Evolutionary conservation across 139 green algal genomes (phyloP).

Genomic region (Eudorina sp.): DNA sequence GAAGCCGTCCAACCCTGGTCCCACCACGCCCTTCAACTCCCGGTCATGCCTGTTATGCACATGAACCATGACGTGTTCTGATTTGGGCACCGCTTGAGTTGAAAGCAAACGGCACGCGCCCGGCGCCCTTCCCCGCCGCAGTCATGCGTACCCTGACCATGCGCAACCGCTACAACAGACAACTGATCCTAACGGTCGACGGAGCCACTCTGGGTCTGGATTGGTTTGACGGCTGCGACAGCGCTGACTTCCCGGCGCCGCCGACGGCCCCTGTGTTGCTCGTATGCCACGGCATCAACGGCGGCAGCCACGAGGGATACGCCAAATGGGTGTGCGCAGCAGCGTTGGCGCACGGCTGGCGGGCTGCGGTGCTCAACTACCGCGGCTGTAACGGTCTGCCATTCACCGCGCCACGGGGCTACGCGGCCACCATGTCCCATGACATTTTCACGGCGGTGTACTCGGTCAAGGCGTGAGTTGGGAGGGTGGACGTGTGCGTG

Average conservation of each 20-base stretch:
- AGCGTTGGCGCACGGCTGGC: slow-evolving; percentile 63
- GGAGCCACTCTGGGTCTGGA: slow-evolving; percentile 78
- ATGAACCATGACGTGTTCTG: too few relatives aligned
- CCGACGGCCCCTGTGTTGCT: slow-evolving; percentile 63
- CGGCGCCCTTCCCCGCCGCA: not conserved
- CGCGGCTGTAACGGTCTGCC: slow-evolving; percentile 79
- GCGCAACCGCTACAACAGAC: slow-evolving; percentile 61
- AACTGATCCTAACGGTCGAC: slow-evolving; percentile 65
- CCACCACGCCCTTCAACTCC: too few relatives aligned
- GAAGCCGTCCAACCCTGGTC: too few relatives aligned
- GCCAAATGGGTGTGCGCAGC: slow-evolving; percentile 75
- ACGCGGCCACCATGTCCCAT: slow-evolving; percentile 67
- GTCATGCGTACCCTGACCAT: slow-evolving; percentile 11
- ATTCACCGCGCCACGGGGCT: slow-evolving; percentile 68
- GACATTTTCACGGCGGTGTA: slow-evolving; percentile 68
- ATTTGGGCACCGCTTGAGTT: too few relatives aligned
- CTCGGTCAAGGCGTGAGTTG: slow-evolving; percentile 62
- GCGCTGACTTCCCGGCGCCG: slow-evolving; percentile 23
- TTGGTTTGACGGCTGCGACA: slow-evolving; percentile 74
- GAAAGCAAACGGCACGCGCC: too few relatives aligned
- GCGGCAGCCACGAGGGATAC: slow-evolving; percentile 80
- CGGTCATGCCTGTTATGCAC: too few relatives aligned
- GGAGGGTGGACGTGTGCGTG: not conserved
- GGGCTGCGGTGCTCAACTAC: slow-evolving; percentile 31
- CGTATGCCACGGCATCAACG: slow-evolving; percentile 76